Percentiles rank a stretch among this genome's conserved stretches.
Conservation (phyloP, 108 stramenopile species). For the Schizochytrium sp. region DNA sequence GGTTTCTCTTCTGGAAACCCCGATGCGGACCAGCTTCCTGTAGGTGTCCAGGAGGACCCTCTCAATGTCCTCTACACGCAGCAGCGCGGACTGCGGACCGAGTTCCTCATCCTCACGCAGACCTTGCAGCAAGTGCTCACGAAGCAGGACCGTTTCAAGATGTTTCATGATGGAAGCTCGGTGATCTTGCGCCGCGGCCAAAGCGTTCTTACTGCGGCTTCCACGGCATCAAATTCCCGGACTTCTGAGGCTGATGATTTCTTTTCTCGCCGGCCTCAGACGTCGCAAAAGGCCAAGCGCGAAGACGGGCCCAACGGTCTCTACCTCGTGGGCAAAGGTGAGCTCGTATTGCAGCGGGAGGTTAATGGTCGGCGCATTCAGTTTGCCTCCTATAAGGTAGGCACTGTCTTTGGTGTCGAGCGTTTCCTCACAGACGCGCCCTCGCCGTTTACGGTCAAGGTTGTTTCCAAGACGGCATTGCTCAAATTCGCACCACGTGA, state of each 20-base stretch:
- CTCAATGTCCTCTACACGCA: constrained; percentile 3
- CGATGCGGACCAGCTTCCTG: not conserved
- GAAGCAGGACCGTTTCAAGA: not conserved
- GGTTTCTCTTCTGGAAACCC: not conserved
- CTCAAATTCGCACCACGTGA: not conserved
- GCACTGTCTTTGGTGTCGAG: constrained; percentile 1
- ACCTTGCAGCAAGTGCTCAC: constrained; percentile 7
- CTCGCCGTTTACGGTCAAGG: not conserved
- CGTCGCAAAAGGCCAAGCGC: not conserved
- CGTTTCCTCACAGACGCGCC: constrained; percentile 2
- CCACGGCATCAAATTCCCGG: not conserved
- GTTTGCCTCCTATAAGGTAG: not conserved
- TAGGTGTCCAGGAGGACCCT: not conserved
- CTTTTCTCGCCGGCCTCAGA: not conserved
- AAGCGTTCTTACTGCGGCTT: not conserved
- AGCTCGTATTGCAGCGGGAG: not conserved
- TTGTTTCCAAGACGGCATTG: not conserved
- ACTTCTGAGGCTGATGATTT: not conserved
- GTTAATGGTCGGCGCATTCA: constrained; percentile 8
- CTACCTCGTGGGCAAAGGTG: not conserved
- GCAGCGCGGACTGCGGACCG: not conserved
- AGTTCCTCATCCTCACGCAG: not conserved
- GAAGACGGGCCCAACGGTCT: constrained; percentile 6
- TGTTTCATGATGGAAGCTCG: constrained; percentile 3
- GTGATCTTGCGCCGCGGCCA: not conserved